phyloP scores from a whole-genome alignment of 306 rosid species.

The Benincasa hispida region DNA sequence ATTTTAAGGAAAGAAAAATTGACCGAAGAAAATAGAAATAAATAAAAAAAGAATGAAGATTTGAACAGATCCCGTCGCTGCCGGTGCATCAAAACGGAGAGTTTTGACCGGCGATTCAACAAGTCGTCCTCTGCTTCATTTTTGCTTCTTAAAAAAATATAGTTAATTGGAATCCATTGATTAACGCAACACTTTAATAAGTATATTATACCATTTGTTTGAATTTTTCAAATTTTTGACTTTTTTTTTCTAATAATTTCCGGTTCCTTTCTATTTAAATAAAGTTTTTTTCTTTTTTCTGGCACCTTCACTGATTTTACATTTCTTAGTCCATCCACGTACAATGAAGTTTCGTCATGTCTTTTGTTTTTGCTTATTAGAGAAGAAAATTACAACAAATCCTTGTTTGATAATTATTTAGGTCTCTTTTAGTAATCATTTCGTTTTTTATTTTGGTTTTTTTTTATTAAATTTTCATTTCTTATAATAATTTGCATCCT shows the following conservation, averaged over 20 bases:
- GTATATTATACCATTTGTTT: neutral
- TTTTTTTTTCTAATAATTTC: neutral
- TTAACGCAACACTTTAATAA: neutral
- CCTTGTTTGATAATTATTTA: too few relatives aligned
- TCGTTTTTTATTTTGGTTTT: too few relatives aligned
- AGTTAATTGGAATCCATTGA: neutral
- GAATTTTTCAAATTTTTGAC: neutral
- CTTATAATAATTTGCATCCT: too few relatives aligned
- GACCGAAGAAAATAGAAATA: neutral
- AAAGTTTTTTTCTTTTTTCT: neutral
- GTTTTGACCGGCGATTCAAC: neutral
- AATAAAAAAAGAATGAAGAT: neutral
- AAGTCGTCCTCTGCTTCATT: neutral
- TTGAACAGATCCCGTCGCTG: neutral
- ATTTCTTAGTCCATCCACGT: neutral
- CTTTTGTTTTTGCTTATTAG: too few relatives aligned
- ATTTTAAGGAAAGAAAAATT: neutral
- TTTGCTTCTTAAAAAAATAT: neutral
- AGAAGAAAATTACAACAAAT: too few relatives aligned
- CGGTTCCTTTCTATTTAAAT: neutral
- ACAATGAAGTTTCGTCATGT: neutral
- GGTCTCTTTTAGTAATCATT: too few relatives aligned
- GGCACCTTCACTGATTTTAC: neutral
- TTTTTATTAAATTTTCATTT: too few relatives aligned
- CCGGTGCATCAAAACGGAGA: neutral